A percentile compares a stretch with the other conserved stretches of the same genome.
Evolutionary conservation across 2,329 filamentous ascomycete species (phyloP).

Genomic region (Neofusicoccum umdonicola): DNA sequence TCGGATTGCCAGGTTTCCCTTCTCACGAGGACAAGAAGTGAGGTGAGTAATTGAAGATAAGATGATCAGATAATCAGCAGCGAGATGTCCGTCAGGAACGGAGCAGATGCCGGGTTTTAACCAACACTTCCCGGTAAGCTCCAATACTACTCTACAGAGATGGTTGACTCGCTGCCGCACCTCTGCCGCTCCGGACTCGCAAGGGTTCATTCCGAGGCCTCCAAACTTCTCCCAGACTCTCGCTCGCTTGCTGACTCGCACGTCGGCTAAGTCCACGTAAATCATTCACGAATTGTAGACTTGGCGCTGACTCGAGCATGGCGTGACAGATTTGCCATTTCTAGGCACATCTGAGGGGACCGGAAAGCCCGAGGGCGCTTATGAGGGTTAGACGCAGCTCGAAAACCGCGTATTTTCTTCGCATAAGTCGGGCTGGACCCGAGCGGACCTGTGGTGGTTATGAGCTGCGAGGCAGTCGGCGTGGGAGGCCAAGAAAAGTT

Average conservation of each 20-base stretch:
- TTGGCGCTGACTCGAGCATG: slow-evolving; percentile 6
- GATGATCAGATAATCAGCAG: slow-evolving; percentile 2
- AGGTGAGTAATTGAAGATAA: not conserved
- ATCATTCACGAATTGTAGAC: not conserved
- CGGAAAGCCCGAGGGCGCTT: not conserved
- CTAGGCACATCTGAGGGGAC: not conserved
- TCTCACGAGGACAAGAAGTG: not conserved
- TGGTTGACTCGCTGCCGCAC: not conserved
- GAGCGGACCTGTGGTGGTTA: not conserved
- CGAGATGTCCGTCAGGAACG: not conserved
- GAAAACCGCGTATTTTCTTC: not conserved
- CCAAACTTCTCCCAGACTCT: not conserved
- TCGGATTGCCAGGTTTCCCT: not conserved
- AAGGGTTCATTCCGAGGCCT: not conserved
- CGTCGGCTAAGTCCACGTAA: not conserved
- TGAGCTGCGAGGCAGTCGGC: not conserved
- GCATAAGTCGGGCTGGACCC: not conserved
- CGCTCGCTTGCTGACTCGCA: not conserved
- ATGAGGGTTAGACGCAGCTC: not conserved
- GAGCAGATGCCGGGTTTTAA: not conserved
- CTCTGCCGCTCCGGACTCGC: slow-evolving; percentile 2
- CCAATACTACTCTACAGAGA: not conserved
- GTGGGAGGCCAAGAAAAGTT: not conserved
- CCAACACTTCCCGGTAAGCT: not conserved
- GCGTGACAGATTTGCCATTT: not conserved